These are phyloP conservation scores for Cercospora sp. DNA, from an alignment of 2,329 filamentous ascomycete genomes.

Conservation along the genomic window DNA sequence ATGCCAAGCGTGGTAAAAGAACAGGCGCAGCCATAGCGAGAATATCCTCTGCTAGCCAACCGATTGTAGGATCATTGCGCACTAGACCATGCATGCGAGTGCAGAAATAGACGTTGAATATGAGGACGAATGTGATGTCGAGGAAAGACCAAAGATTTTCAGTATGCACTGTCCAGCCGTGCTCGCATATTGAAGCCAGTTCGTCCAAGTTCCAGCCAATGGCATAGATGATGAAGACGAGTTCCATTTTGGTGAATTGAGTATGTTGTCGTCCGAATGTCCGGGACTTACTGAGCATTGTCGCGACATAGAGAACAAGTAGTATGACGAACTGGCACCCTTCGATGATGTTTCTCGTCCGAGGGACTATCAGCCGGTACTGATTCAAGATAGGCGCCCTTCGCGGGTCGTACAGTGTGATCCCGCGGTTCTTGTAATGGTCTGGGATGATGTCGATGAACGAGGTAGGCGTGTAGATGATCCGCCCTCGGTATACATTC, in stretches of 20 bases:
- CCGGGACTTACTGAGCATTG: conserved; percentile 70
- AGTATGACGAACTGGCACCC: conserved; percentile 71
- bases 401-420: conserved; percentile 75
- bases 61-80: conserved; percentile 41
- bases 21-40: conserved; percentile 78
- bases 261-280: conserved; percentile 40
- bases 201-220: conserved; percentile 79
- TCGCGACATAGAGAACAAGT: conserved; percentile 66
- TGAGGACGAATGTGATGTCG: conserved; percentile 72
- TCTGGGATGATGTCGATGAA: conserved; percentile 84
- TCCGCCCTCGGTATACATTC: conserved; percentile 76
- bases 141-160: conserved; percentile 89
- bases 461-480: conserved; percentile 78
- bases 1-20: conserved; percentile 74
- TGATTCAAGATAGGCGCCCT: conserved; percentile 77
- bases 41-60: conserved; percentile 65
- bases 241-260: conserved; percentile 54
- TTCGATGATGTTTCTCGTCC: conserved; percentile 74
- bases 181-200: conserved; percentile 72
- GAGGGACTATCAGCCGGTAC: conserved; percentile 78
- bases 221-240: conserved; percentile 70
- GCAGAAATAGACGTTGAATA: conserved; percentile 68
- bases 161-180: conserved; percentile 77
- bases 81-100: conserved; percentile 66
- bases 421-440: conserved; percentile 80